Percentiles rank a stretch among this genome's conserved stretches.
phyloP scores from a whole-genome alignment of 176 grass and related monocot genomes.

The Rhynchospora pubera region DNA sequence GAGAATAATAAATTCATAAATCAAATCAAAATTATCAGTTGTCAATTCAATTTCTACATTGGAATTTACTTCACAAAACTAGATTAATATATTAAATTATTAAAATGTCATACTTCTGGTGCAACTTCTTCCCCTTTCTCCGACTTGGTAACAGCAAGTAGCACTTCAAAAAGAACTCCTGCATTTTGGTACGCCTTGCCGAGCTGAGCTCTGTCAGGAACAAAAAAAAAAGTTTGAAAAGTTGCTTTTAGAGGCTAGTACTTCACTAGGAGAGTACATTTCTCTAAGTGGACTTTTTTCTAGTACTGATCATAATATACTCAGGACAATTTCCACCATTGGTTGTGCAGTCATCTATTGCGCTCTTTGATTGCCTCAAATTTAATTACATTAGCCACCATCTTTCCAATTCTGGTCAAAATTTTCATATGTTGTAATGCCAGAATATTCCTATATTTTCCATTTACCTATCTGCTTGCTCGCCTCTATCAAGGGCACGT shows the following conservation, averaged over 20 bases:
- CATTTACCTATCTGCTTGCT: constrained; percentile 81
- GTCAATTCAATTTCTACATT: not conserved
- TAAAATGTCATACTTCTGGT: constrained; percentile 42
- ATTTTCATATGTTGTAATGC: not conserved
- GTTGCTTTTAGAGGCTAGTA: not conserved
- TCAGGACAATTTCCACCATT: not conserved
- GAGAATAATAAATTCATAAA: not conserved
- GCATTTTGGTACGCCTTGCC: constrained; percentile 92
- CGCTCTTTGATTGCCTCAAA: not conserved
- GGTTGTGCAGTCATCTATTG: not conserved
- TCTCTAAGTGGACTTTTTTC: not conserved
- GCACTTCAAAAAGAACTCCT: constrained; percentile 89
- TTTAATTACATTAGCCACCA: not conserved
- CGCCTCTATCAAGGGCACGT: constrained; percentile 71
- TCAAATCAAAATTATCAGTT: not conserved
- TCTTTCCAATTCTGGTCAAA: not conserved
- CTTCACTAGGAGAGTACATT: not conserved
- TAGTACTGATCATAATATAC: not conserved
- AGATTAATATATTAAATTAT: not conserved
- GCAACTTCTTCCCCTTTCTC: constrained; percentile 94
- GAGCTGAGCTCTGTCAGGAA: constrained; percentile 49
- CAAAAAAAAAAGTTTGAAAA: not conserved
- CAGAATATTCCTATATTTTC: not conserved
- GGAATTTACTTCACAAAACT: not conserved
- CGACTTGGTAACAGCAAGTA: constrained; percentile 83